Evolutionary conservation across 2,329 filamentous ascomycete species (phyloP).

Genomic region (Colletotrichum echinochloae): DNA sequence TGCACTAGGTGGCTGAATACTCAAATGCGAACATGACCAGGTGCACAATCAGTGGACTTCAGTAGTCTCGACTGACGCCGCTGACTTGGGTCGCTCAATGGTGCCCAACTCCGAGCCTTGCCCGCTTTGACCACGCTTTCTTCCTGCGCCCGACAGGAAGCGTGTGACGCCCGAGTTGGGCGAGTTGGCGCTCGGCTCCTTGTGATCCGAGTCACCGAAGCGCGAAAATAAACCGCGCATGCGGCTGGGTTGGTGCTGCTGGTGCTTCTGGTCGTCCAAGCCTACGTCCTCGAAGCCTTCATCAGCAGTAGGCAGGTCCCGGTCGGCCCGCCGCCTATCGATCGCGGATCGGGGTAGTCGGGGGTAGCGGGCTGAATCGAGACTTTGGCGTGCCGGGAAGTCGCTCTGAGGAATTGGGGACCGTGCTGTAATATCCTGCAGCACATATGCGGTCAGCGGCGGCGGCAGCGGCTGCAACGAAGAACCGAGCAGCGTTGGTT

Average conservation of each 20-base stretch:
- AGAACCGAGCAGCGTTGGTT: neutral
- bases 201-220: conserved; percentile 73
- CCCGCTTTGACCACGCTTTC: conserved; percentile 78
- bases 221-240: conserved; percentile 83
- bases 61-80: conserved; percentile 45
- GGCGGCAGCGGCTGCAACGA: too few species aligned
- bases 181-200: conserved; percentile 48
- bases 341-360: conserved; percentile 72
- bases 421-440: conserved; percentile 88
- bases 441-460: conserved; percentile 22
- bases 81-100: conserved; percentile 62
- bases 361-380: conserved; percentile 79
- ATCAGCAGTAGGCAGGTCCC: conserved; percentile 75
- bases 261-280: conserved; percentile 77
- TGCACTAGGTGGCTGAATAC: conserved; percentile 5
- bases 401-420: conserved; percentile 77
- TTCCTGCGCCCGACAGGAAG: conserved; percentile 74
- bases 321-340: conserved; percentile 67
- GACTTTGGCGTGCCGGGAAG: conserved; percentile 76
- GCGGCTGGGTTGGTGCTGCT: conserved; percentile 48
- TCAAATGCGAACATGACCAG: conserved; percentile 18
- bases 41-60: conserved; percentile 36
- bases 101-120: conserved; percentile 78
- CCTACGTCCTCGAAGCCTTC: conserved; percentile 91
- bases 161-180: conserved; percentile 57